Conservation (phyloP, 192 early-diverging fungal genomes). For the Coemansia sp. region DNA sequence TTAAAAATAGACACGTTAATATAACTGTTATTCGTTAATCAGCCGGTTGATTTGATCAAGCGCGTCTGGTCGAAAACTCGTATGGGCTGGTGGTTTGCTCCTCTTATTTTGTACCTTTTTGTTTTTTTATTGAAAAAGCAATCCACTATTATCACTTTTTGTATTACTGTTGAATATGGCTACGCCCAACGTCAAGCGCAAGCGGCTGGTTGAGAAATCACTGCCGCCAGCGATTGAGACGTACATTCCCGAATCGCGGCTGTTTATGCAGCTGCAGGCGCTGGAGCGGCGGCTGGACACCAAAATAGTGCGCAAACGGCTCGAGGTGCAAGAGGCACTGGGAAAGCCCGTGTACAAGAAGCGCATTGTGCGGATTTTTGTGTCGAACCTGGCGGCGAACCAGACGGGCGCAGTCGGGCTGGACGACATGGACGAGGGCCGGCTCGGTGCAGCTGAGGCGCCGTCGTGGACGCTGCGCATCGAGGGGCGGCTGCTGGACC, state of each 20-base stretch:
- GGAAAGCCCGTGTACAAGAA: conserved; percentile 69
- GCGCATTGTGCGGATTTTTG: conserved; percentile 83
- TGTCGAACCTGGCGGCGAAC: conserved; percentile 84
- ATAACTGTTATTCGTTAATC: too few relatives aligned
- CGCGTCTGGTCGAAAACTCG: neutral
- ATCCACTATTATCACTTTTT: neutral
- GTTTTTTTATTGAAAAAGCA: neutral
- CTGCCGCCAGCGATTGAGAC: conserved; percentile 73
- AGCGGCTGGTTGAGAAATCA: conserved; percentile 41
- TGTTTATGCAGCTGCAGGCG: conserved; percentile 82
- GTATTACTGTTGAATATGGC: conserved; percentile 18
- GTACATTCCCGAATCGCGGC: conserved; percentile 87
- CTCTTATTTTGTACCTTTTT: neutral
- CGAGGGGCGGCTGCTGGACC: conserved; percentile 86
- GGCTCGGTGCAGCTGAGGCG: conserved; percentile 51
- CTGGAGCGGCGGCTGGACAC: conserved; percentile 87
- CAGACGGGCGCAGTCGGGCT: conserved; percentile 47
- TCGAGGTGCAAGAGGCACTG: conserved; percentile 85
- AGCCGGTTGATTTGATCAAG: neutral
- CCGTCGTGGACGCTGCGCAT: conserved; percentile 92
- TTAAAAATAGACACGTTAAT: too few relatives aligned
- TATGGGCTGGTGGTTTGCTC: neutral
- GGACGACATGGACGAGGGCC: conserved; percentile 18
- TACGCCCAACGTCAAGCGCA: conserved; percentile 31
- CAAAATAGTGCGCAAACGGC: conserved; percentile 84